phyloP scores from a whole-genome alignment of 2,329 filamentous ascomycete genomes.

The Chalara sp. region DNA sequence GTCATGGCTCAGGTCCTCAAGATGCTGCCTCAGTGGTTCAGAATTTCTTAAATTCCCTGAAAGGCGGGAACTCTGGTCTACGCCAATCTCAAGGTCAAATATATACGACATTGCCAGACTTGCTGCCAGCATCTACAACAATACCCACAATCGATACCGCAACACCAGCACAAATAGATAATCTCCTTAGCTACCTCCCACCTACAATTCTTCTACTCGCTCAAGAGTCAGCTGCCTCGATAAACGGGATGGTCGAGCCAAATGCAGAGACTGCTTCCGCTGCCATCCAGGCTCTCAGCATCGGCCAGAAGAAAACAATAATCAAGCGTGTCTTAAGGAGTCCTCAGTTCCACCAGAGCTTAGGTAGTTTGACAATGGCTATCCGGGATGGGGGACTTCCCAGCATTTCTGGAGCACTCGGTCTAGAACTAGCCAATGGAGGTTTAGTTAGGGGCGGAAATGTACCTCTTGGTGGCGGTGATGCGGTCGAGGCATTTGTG shows the following conservation, averaged over 20 bases:
- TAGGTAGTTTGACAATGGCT: slow-evolving; percentile 79
- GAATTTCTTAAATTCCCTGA: slow-evolving; percentile 81
- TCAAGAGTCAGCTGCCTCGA: slow-evolving; percentile 55
- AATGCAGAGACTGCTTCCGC: slow-evolving; percentile 62
- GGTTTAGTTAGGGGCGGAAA: slow-evolving; percentile 71
- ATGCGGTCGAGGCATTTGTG: slow-evolving; percentile 86
- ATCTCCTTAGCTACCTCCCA: slow-evolving; percentile 71
- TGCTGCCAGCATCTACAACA: slow-evolving; percentile 72
- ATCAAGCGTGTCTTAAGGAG: slow-evolving; percentile 77
- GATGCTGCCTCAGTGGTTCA: slow-evolving; percentile 76
- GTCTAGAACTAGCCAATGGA: slow-evolving; percentile 75
- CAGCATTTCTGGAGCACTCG: slow-evolving; percentile 79
- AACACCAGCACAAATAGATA: slow-evolving; percentile 59
- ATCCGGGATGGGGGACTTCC: slow-evolving; percentile 85
- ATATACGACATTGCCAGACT: slow-evolving; percentile 80
- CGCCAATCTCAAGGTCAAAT: slow-evolving; percentile 50
- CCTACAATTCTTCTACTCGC: slow-evolving; percentile 71
- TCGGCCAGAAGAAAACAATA: slow-evolving; percentile 72
- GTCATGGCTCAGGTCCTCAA: slow-evolving; percentile 48
- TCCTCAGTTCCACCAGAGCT: slow-evolving; percentile 84
- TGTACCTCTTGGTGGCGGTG: slow-evolving; percentile 79
- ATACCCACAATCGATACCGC: slow-evolving; percentile 62
- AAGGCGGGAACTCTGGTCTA: slow-evolving; percentile 37
- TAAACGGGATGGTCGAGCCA: slow-evolving; percentile 55
- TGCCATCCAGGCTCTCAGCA: slow-evolving; percentile 65